Conservation (phyloP, 2,329 filamentous ascomycete species). For the Microascus cirrosus region DNA sequence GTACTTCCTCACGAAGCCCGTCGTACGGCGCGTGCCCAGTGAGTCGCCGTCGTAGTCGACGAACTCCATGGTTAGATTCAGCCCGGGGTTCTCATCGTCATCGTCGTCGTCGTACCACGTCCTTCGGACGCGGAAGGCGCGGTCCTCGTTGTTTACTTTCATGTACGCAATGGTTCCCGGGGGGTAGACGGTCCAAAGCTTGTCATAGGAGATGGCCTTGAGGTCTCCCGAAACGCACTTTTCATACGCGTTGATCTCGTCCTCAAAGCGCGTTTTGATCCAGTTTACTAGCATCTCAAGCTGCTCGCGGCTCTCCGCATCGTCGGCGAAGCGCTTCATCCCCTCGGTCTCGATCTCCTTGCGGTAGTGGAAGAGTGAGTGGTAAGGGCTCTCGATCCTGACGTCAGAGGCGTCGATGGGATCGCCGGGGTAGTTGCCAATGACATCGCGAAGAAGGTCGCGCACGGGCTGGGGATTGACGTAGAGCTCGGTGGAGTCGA, state of each 20-base stretch:
- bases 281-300: constrained; percentile 63
- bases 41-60: constrained; percentile 82
- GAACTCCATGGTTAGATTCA: constrained; percentile 34
- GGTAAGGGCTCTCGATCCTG: not conserved
- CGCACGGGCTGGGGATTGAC: constrained; percentile 75
- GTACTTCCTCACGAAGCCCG: constrained; percentile 61
- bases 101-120: not conserved
- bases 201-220: constrained; percentile 65
- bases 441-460: constrained; percentile 39
- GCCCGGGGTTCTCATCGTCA: not conserved
- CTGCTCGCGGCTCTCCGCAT: constrained; percentile 60
- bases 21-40: constrained; percentile 65
- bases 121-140: not conserved
- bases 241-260: constrained; percentile 68
- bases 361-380: constrained; percentile 3
- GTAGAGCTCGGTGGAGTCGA: constrained; percentile 60
- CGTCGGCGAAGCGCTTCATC: constrained; percentile 62
- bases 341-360: constrained; percentile 64
- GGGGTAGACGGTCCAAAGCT: constrained; percentile 38
- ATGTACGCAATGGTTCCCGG: not conserved
- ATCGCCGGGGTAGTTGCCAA: constrained; percentile 35
- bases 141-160: not conserved
- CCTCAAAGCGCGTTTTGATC: constrained; percentile 64
- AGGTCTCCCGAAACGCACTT: constrained; percentile 59
- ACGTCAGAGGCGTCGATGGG: constrained; percentile 52